A percentile compares a stretch with the other conserved stretches of the same genome.
Conservation (phyloP, 352 stramenopile species). For the Phytopythium montanum region DNA sequence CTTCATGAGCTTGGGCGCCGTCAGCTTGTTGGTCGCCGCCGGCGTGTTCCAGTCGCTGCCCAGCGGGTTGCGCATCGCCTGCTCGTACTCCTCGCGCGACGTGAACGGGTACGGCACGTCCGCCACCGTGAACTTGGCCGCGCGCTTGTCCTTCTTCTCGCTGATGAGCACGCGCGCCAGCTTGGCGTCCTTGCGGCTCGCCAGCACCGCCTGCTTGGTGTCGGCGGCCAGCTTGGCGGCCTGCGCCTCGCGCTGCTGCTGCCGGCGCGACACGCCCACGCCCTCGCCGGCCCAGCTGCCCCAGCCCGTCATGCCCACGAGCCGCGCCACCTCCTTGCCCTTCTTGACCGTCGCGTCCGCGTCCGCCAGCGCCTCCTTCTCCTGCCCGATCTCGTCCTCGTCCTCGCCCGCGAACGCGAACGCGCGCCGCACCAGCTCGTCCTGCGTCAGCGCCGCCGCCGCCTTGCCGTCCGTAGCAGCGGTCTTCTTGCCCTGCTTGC, state of each 20-base stretch:
- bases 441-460: slow-evolving; percentile 57
- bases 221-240: slow-evolving; percentile 63
- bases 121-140: slow-evolving; percentile 72
- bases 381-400: slow-evolving; percentile 92
- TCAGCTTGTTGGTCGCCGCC: slow-evolving; percentile 89
- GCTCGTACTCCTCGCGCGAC: slow-evolving; percentile 96
- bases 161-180: slow-evolving; percentile 77
- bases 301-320: slow-evolving; percentile 88
- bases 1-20: slow-evolving; percentile 92
- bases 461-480: slow-evolving; percentile 14
- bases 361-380: slow-evolving; percentile 85
- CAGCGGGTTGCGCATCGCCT: slow-evolving; percentile 93
- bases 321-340: slow-evolving; percentile 69
- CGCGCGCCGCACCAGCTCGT: slow-evolving; percentile 93
- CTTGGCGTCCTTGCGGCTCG: slow-evolving; percentile 65
- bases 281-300: slow-evolving; percentile 89
- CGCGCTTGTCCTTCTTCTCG: slow-evolving; percentile 90
- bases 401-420: slow-evolving; percentile 93
- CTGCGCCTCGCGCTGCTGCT: slow-evolving; percentile 78
- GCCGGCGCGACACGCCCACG: slow-evolving; percentile 71
- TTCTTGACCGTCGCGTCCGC: slow-evolving; percentile 72
- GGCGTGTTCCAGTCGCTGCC: slow-evolving; percentile 95
- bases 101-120: slow-evolving; percentile 98
- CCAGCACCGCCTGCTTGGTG: slow-evolving; percentile 71
- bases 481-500: slow-evolving; percentile 32